These are phyloP conservation scores for Mortierella sp. DNA, from an alignment of 371 early-diverging fungal genomes.

Conservation along the genomic window DNA sequence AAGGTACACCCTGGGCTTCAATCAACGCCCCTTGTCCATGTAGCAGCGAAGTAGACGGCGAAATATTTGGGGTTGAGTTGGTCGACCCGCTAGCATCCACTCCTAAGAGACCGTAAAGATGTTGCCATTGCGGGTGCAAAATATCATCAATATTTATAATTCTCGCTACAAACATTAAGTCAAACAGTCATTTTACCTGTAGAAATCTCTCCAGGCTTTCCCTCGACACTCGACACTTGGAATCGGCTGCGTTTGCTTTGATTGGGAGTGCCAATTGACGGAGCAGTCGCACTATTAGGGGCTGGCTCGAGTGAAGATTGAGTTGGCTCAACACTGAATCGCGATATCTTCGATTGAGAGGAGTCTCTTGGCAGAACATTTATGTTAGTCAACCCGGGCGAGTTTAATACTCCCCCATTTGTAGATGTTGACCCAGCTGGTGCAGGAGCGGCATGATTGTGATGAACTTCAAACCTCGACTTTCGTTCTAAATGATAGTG, in stretches of 20 bases:
- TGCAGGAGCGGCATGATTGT: slow-evolving; percentile 21
- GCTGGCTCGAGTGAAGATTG: slow-evolving; percentile 1
- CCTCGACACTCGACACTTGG: slow-evolving; percentile 52
- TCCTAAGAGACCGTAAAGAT: neutral
- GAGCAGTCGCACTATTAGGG: slow-evolving; percentile 10
- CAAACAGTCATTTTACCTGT: slow-evolving; percentile 6
- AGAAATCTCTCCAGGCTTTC: slow-evolving; percentile 19
- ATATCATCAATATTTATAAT: neutral
- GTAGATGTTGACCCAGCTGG: slow-evolving; percentile 6
- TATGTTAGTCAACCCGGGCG: slow-evolving; percentile 14
- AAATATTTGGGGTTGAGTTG: slow-evolving; percentile 43
- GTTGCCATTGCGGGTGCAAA: neutral
- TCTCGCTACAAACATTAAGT: neutral
- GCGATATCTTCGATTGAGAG: slow-evolving; percentile 39
- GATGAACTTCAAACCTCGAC: slow-evolving; percentile 54
- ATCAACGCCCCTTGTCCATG: slow-evolving; percentile 36
- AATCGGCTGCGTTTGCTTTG: slow-evolving; percentile 52
- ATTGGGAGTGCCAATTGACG: slow-evolving; percentile 28
- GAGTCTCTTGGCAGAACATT: slow-evolving; percentile 43
- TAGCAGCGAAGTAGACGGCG: slow-evolving; percentile 44
- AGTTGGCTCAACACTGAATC: slow-evolving; percentile 48
- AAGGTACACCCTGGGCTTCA: slow-evolving; percentile 29
- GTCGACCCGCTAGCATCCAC: slow-evolving; percentile 25
- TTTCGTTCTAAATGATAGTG: slow-evolving; percentile 31
- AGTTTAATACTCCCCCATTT: slow-evolving; percentile 19